Percentiles rank a stretch among this genome's conserved stretches.
phyloP scores from a whole-genome alignment of 306 rosid species.

The Cyamopsis tetragonoloba region DNA sequence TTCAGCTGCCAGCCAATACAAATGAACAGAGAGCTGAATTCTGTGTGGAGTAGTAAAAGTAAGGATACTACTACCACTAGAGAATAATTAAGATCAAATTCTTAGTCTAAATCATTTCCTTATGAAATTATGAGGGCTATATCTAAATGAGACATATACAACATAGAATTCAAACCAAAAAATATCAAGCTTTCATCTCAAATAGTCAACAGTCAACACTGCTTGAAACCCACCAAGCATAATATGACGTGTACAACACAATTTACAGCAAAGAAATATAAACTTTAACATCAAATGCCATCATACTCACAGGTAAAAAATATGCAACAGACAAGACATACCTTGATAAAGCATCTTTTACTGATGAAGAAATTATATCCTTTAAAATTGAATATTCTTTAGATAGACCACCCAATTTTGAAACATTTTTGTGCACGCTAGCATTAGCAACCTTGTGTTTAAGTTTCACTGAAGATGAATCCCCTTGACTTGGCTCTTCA shows the following conservation, averaged over 20 bases:
- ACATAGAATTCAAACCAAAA: not conserved
- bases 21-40: not conserved
- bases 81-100: not conserved
- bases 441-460: conserved; percentile 32
- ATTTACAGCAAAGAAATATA: not conserved
- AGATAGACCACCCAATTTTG: conserved; percentile 77
- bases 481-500: conserved; percentile 35
- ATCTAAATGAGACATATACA: not conserved
- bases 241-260: conserved; percentile 14
- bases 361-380: conserved; percentile 59
- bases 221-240: conserved; percentile 20
- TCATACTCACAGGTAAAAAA: conserved; percentile 17
- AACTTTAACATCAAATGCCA: not conserved
- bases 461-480: conserved; percentile 32
- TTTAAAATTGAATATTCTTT: conserved; percentile 66
- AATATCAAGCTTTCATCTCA: not conserved
- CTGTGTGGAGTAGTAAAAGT: not conserved
- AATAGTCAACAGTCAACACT: conserved; percentile 7
- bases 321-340: conserved; percentile 33
- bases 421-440: conserved; percentile 16
- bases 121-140: not conserved
- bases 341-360: conserved; percentile 57
- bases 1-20: not conserved
- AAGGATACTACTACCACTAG: not conserved
- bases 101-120: not conserved